Conservation (phyloP, 2,329 filamentous ascomycete genomes). For the Ceratocystis variospora region DNA sequence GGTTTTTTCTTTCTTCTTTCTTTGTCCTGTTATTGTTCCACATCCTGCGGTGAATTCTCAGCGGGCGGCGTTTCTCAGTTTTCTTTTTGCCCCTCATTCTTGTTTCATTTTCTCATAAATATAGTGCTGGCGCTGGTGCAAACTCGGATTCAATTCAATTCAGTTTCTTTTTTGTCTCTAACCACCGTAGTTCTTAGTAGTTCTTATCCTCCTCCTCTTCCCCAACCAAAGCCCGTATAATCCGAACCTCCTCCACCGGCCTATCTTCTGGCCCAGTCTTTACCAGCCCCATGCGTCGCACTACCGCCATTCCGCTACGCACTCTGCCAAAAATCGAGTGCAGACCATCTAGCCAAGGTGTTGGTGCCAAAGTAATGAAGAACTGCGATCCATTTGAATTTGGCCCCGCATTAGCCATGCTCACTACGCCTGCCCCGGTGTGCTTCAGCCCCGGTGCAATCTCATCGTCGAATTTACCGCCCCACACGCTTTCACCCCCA, state of each 20-base stretch:
- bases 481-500: slow-evolving; percentile 80
- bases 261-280: slow-evolving; percentile 70
- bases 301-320: slow-evolving; percentile 65
- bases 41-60: not conserved
- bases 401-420: slow-evolving; percentile 90
- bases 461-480: slow-evolving; percentile 89
- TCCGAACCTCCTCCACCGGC: slow-evolving; percentile 69
- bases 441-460: slow-evolving; percentile 68
- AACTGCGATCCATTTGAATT: slow-evolving; percentile 94
- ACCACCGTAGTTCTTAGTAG: not conserved
- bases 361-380: slow-evolving; percentile 86
- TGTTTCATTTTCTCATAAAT: slow-evolving; percentile 9
- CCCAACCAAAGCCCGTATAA: slow-evolving; percentile 57
- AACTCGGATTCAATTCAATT: not conserved
- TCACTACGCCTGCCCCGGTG: slow-evolving; percentile 82
- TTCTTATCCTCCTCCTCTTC: slow-evolving; percentile 34
- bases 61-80: slow-evolving; percentile 12
- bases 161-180: not conserved
- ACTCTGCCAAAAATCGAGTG: slow-evolving; percentile 94
- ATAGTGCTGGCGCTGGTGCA: not conserved
- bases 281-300: slow-evolving; percentile 77
- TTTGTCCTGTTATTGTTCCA: slow-evolving; percentile 20
- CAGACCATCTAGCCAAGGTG: slow-evolving; percentile 92
- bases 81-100: slow-evolving; percentile 17
- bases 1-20: not conserved